phyloP scores from a whole-genome alignment of 441 rosid genomes.

The Croton laevigatus region DNA sequence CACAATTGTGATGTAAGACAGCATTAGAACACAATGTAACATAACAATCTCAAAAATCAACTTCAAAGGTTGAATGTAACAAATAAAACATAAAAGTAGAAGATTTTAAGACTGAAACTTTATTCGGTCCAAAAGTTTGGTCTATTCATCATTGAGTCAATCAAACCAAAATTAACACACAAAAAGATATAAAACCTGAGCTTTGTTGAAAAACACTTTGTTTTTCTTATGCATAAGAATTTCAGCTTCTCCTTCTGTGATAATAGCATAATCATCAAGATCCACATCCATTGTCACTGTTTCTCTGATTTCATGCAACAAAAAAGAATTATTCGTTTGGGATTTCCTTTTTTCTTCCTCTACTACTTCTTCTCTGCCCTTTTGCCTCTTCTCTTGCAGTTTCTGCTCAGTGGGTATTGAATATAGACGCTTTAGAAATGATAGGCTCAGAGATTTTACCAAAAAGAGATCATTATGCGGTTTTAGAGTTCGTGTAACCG shows the following conservation, averaged over 20 bases:
- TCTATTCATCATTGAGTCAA: background rate
- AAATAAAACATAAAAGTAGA: background rate
- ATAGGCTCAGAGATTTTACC: background rate
- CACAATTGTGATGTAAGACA: background rate
- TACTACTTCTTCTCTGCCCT: background rate
- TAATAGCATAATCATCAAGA: conserved; percentile 63
- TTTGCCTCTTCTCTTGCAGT: background rate
- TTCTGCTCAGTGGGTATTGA: background rate
- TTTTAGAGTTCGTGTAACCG: conserved; percentile 7
- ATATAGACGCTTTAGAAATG: background rate
- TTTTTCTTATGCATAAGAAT: conserved; percentile 91
- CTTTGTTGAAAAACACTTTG: conserved; percentile 89
- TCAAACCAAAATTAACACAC: conserved; percentile 7
- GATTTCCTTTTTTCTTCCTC: background rate
- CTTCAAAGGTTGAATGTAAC: background rate
- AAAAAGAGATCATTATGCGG: background rate
- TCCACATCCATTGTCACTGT: conserved; percentile 31
- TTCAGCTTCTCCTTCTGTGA: conserved; percentile 97
- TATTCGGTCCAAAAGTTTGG: background rate
- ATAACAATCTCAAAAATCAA: background rate
- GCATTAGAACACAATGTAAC: background rate
- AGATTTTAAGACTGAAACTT: background rate
- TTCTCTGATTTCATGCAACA: conserved; percentile 27
- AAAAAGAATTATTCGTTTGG: background rate
- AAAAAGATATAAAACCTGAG: conserved; percentile 63